Conservation (phyloP, 2,329 filamentous ascomycete genomes). For the Atkinsonella texensis region DNA sequence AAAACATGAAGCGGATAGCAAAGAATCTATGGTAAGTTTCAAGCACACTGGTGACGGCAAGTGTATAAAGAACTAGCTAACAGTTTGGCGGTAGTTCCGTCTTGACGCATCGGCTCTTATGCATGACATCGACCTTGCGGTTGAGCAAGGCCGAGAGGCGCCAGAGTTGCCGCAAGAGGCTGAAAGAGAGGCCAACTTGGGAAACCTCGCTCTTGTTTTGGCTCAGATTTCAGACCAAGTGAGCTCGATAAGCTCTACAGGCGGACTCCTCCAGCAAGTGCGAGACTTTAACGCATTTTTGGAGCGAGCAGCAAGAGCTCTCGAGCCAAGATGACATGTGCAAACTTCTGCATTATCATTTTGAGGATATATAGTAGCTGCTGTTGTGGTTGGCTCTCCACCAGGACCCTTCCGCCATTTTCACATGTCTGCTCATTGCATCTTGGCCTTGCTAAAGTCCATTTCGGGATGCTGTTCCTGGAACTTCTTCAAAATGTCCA, state of each 20-base stretch:
- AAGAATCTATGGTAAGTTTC: slow-evolving; percentile 35
- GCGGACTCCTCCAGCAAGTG: slow-evolving; percentile 43
- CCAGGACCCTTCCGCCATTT: not conserved
- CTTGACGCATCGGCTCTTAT: slow-evolving; percentile 44
- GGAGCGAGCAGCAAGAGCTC: slow-evolving; percentile 44
- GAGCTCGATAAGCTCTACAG: slow-evolving; percentile 34
- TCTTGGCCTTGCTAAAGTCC: slow-evolving; percentile 61
- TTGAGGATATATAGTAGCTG: not conserved
- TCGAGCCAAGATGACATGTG: slow-evolving; percentile 33
- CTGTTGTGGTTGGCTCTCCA: not conserved
- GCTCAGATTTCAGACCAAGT: slow-evolving; percentile 42
- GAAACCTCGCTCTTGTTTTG: slow-evolving; percentile 45
- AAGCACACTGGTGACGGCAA: not conserved
- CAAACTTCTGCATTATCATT: not conserved
- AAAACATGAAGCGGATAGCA: slow-evolving; percentile 43
- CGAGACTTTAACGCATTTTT: slow-evolving; percentile 52
- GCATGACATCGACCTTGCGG: slow-evolving; percentile 49
- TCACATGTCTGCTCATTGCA: slow-evolving; percentile 29
- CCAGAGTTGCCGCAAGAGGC: slow-evolving; percentile 32
- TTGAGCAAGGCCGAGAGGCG: slow-evolving; percentile 37
- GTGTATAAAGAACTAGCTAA: not conserved
- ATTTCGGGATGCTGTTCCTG: slow-evolving; percentile 66
- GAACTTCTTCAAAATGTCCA: slow-evolving; percentile 87
- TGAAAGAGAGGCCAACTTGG: slow-evolving; percentile 37
- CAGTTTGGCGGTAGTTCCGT: slow-evolving; percentile 22